Percentiles rank a stretch among this genome's conserved stretches.
These are phyloP conservation scores for Anethum foeniculum DNA, from an alignment of 140 eudicot genomes.

Conservation along the genomic window DNA sequence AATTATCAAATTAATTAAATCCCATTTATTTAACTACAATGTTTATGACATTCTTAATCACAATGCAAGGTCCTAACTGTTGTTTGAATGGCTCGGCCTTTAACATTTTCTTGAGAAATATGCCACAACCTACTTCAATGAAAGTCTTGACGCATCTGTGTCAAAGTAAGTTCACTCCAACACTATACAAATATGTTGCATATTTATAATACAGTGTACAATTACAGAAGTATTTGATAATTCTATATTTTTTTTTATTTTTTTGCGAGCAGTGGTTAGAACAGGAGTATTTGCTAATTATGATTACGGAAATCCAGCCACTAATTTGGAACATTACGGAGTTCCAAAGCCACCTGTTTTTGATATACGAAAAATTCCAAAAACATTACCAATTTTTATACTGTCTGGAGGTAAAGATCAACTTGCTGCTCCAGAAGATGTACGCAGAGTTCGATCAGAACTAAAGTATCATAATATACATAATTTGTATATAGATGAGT, in stretches of 20 bases:
- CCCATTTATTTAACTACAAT: not conserved
- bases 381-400: not conserved
- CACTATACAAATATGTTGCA: not conserved
- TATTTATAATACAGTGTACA: not conserved
- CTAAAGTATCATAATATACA: not conserved
- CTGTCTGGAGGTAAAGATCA: not conserved
- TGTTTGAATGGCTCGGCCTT: conserved; percentile 1
- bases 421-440: not conserved
- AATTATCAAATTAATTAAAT: not conserved
- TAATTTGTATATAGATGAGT: not conserved
- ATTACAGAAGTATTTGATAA: not conserved
- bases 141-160: not conserved
- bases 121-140: not conserved
- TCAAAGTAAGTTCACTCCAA: not conserved
- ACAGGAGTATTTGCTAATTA: not conserved
- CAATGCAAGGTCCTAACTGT: not conserved
- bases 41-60: not conserved
- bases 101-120: not conserved
- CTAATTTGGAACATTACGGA: not conserved
- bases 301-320: not conserved
- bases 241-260: not conserved
- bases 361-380: not conserved
- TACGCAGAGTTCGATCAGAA: not conserved
- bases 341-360: not conserved
- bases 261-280: not conserved